A percentile compares a stretch with the other conserved stretches of the same genome.
phyloP scores from a whole-genome alignment of 108 stramenopile genomes.

The Cyclostephanos tholiformis region DNA sequence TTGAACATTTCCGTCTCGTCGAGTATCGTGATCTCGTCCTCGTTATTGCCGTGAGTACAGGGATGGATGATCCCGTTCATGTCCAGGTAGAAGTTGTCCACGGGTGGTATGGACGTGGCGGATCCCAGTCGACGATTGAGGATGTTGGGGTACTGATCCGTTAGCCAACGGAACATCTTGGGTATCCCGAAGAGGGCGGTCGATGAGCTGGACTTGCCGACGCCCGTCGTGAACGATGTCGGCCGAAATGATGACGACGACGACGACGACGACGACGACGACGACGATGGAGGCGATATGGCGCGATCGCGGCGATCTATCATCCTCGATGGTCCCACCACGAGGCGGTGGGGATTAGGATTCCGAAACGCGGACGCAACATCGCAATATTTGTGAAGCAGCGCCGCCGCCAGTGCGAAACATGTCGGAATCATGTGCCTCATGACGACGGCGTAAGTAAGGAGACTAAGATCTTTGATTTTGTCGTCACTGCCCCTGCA shows the following conservation, averaged over 20 bases:
- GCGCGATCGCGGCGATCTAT: neutral
- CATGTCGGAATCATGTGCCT: neutral
- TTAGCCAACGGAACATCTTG: constrained; percentile 99
- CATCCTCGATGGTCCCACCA: neutral
- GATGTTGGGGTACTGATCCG: constrained; percentile 97
- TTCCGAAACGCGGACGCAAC: constrained; percentile 26
- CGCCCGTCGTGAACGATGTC: neutral
- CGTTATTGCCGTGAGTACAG: constrained; percentile 92
- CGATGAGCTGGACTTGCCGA: constrained; percentile 4
- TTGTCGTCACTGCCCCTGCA: too few species aligned
- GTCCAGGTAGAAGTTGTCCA: constrained; percentile 98
- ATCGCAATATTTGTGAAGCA: constrained; percentile 8
- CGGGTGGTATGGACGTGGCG: constrained; percentile 40
- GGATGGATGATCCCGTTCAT: constrained; percentile 99
- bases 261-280: constrained; percentile 4
- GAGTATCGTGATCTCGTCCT: constrained; percentile 82
- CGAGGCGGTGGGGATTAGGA: constrained; percentile 16
- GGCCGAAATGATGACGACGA: too few species aligned
- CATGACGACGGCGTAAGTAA: too few species aligned
- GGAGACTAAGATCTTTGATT: too few species aligned
- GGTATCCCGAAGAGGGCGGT: constrained; percentile 90
- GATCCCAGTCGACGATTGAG: constrained; percentile 88
- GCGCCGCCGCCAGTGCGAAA: neutral
- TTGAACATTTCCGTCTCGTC: constrained; percentile 97
- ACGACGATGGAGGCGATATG: constrained; percentile 1